Evolutionary conservation across 208 protist species (phyloP).

Genomic region (Angomonas ambiguus): DNA sequence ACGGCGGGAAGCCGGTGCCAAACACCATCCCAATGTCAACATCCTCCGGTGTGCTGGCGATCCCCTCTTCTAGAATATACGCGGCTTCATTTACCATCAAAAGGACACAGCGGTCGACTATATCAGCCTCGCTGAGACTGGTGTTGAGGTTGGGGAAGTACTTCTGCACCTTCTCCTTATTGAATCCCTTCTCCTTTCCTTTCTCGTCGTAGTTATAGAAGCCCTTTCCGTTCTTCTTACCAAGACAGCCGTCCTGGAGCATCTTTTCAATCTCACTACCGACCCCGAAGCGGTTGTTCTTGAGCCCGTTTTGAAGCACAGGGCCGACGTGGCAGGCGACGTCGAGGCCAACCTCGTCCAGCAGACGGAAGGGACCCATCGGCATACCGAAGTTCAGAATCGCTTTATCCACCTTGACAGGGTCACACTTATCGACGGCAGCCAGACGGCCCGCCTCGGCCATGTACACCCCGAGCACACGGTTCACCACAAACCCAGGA

Average conservation of each 20-base stretch:
- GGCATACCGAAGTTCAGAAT: slow-evolving; percentile 89
- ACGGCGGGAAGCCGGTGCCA: slow-evolving; percentile 81
- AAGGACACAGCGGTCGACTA: slow-evolving; percentile 78
- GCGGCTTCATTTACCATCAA: slow-evolving; percentile 86
- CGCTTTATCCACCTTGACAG: slow-evolving; percentile 61
- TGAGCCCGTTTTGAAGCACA: slow-evolving; percentile 54
- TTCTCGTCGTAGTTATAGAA: slow-evolving; percentile 84
- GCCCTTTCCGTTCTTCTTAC: slow-evolving; percentile 86
- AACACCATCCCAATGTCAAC: slow-evolving; percentile 87
- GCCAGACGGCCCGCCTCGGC: slow-evolving; percentile 65
- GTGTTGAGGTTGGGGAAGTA: slow-evolving; percentile 33
- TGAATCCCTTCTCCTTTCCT: slow-evolving; percentile 60
- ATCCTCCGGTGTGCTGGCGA: slow-evolving; percentile 62
- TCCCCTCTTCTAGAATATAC: slow-evolving; percentile 62
- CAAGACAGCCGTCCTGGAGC: slow-evolving; percentile 56
- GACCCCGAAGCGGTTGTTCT: slow-evolving; percentile 61
- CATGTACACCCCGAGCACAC: slow-evolving; percentile 87
- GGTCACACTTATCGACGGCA: slow-evolving; percentile 48
- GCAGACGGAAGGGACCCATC: slow-evolving; percentile 88
- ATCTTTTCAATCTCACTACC: slow-evolving; percentile 43
- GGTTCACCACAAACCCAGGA: slow-evolving; percentile 84
- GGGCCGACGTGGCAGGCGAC: slow-evolving; percentile 77
- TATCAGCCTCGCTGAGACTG: slow-evolving; percentile 38
- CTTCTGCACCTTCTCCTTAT: slow-evolving; percentile 20
- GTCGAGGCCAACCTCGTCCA: slow-evolving; percentile 92